Base-by-base conservation (phyloP, 768 basidiomycete genomes). In the Pulveroboletus sp. region DNA sequence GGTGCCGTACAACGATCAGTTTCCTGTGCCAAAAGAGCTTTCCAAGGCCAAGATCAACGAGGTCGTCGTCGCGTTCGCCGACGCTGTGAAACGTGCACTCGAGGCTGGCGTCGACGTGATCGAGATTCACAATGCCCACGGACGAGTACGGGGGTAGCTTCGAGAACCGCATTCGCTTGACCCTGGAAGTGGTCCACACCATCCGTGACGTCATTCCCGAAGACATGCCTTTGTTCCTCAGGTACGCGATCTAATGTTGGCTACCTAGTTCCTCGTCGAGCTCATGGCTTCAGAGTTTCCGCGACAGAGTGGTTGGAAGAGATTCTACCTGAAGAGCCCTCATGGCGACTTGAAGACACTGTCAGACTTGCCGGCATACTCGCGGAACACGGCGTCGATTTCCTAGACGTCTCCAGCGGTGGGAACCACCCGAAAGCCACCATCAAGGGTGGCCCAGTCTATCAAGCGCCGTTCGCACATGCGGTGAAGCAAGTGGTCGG, bases 251-350 rank as follows among this genome's bases (percentile, higher is more conserved):
- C 11, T 30, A 14, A 29, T 55, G 3, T 30, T 2, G 39, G 30
- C 41, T 5, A 32, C 12, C 7, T 16, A 9, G 27, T 6, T 29
- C 27, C 14, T 29, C 8, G 27, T 22, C 13, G 20, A 5, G 46
- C 38, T 43, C n/a, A 51, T 39, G 17, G 17, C 13, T 34, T 34
- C 49, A 23, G 82, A 19, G 67, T 91, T 20, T 85, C 83, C 35
- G 90, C 80, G 1, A 83, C 81, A 0, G 90, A 91, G 50, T 87
- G 87, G 83, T 68, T 86, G 8, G 81, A 83, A 55, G 73, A 78
- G 48, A 69, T 73, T 5, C 65, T 77, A 2, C 79, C 81, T 0
- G 68, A 83, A 49, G 79, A 85, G 53, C 75, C 76, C 11, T 79
- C 79, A 6, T 89, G 89, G 88, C 76, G 77, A 14, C 54, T 77